phyloP scores from a whole-genome alignment of 176 grass and related monocot species.

The bread wheat (Triticum aestivum) region DNA sequence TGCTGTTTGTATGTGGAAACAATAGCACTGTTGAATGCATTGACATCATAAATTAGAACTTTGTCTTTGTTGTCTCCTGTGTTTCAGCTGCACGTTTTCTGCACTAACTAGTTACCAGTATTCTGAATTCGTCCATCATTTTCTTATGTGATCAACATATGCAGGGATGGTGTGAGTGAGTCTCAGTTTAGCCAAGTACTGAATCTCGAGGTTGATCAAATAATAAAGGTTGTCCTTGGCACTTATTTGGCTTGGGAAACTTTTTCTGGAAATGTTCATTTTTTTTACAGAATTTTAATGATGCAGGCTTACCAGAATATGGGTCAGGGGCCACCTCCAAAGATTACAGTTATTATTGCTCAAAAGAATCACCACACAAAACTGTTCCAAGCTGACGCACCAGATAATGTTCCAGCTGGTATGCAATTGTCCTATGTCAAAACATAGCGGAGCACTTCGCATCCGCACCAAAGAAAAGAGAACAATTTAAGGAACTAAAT shows the following conservation, averaged over 20 bases:
- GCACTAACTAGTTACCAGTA: background rate
- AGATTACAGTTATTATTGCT: slow-evolving; percentile 86
- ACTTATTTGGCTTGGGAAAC: slow-evolving; percentile 3
- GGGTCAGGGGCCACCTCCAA: slow-evolving; percentile 57
- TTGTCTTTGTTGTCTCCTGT: background rate
- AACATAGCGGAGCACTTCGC: background rate
- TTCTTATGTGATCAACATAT: slow-evolving; percentile 6
- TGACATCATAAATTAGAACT: background rate
- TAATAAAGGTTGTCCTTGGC: slow-evolving; percentile 60
- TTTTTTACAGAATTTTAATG: slow-evolving; percentile 26
- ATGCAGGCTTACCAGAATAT: slow-evolving; percentile 73
- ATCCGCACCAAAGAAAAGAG: background rate
- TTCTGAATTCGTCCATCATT: background rate
- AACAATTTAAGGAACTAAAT: slow-evolving; percentile 16
- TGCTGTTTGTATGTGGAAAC: background rate
- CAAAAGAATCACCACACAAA: slow-evolving; percentile 98
- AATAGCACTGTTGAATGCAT: background rate
- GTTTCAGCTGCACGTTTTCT: slow-evolving; percentile 1
- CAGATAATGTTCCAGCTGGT: slow-evolving; percentile 89
- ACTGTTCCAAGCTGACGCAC: slow-evolving; percentile 67
- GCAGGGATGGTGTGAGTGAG: slow-evolving; percentile 89
- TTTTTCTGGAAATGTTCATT: background rate
- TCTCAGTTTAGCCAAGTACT: slow-evolving; percentile 90
- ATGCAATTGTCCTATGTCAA: slow-evolving; percentile 22
- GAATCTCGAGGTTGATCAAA: slow-evolving; percentile 89